Evolutionary conservation across 2,329 filamentous ascomycete genomes (phyloP), one percentile per base, ranked within the genome.

Genomic region (Aspergillus brunneoviolaceus): DNA sequence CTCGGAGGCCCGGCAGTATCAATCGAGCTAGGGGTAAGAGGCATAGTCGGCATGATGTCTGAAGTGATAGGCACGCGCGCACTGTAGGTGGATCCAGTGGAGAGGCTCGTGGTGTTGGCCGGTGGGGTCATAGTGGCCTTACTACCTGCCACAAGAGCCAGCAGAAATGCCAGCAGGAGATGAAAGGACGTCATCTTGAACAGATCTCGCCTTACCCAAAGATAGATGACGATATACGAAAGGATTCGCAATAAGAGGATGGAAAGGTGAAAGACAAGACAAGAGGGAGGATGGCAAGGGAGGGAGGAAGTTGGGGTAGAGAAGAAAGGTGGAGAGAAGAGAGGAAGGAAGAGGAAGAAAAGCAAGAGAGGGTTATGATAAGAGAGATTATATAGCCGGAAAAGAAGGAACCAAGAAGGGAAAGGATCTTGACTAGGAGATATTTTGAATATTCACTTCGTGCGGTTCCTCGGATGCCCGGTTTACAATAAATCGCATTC

Each of bases 1-100:
- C 33, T 64, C 2, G 58, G 60, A n/a, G 63, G 59, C 63, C 58
- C 61, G 12, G 61, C 31, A 10, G 51, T 52, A 21, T 63, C 58
- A 21, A 31, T 9, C 16, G 39, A 19, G 6, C 3, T 52, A 11
- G 58, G 14, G 10, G 50, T 21, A 5, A 16, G 4, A 42, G 57
- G 48, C 6, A 53, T n/a, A 29, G 49, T 60, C 12, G 57, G 45
- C 6, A 53, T n/a, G 16, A 42, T 60, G 10, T 45, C 51, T 4
- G 61, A 55, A 5, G 63, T 61, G 27, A 61, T 61, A 11, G 61
- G 61, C 14, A 61, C 52, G 21, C 50, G 55, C 27, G 53, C 50
- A 3, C 58, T 55, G 57, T 65, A 65, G 5, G 39, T 55, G 2
- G 19, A n/a, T 45, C 7, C 55, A 12, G 23, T 45, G 2, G 51